Base-by-base conservation (phyloP, 2,329 filamentous ascomycete species). In the Penicillium crustosum region DNA sequence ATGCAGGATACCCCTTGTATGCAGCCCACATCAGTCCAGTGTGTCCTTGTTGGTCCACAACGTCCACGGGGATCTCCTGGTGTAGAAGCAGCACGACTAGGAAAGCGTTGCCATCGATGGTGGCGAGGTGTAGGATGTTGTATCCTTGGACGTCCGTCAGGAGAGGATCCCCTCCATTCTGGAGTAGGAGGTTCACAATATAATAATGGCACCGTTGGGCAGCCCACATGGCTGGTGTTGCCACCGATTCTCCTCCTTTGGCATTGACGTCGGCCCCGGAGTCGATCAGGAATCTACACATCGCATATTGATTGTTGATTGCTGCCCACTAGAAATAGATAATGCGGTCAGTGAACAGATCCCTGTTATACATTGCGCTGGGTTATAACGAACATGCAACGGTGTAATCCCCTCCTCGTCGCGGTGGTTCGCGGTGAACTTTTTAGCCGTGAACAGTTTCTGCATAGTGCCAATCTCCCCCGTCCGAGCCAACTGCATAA, bases 11-110 rank as follows among this genome's bases (percentile, higher is more conserved):
- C 36, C 95, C 94, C 77, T 99, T 99, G 80, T 99, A 99, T 17
- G 93, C 93, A 19, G 94, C 91, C 94, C 94, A 99, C 94, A 99
- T 99, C 60, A 99, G 82, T 60, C 89, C 89, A 1, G 94, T 97
- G 75, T 99, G 95, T 6, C 93, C 91, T 72, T 92, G 93, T 50
- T 86, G 86, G 76, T 99, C 94, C 53, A 89, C 83, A 6, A 94
- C 89, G 72, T 99, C 94, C 61, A 99, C 91, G 17, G 92, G 91
- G 59, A 99, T 94, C 70, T 94, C 92, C 71, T 97, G 93, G 77
- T 99, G 94, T 25, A 99, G 83, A 8, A 99, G 85, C 1, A 99
- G 84, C 49, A 93, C 87, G 29, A 99, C 83, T 58, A 97, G 84
- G 65, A 95, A 89, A 21, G 95, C 89, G 73, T 97, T 97, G 65